Percentiles rank a stretch among this genome's conserved stretches.
Conservation (phyloP, 371 early-diverging fungal genomes). For the Homolaphlyctis polyrhiza region DNA sequence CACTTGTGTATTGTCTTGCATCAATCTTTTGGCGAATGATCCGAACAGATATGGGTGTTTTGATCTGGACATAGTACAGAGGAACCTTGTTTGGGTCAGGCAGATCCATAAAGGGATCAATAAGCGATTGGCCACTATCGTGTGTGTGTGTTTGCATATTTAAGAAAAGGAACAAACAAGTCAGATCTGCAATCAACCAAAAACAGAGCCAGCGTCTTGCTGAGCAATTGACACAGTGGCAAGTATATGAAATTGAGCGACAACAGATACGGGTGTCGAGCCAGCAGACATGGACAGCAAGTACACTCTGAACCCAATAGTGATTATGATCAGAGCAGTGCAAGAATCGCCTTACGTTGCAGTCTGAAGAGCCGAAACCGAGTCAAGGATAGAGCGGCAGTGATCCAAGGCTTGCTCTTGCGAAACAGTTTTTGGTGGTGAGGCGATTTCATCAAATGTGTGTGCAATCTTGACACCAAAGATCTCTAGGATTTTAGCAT, state of each 20-base stretch:
- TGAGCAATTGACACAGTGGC: no score
- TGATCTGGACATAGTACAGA: conserved; percentile 46
- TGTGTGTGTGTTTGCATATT: no score
- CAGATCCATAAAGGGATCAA: not conserved
- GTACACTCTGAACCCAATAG: no score
- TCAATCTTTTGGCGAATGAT: conserved; percentile 38
- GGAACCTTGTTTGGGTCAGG: not conserved
- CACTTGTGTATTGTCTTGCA: conserved; percentile 12
- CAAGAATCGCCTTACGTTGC: no score
- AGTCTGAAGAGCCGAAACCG: conserved; percentile 13
- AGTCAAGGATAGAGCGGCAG: not conserved
- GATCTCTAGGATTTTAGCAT: not conserved
- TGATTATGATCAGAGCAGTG: no score
- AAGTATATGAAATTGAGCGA: no score
- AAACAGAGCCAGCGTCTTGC: no score
- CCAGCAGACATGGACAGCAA: no score
- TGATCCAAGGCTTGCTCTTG: not conserved
- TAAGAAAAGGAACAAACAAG: no score
- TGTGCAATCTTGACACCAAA: not conserved
- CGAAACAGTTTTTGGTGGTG: not conserved
- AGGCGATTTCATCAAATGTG: not conserved
- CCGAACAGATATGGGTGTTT: conserved; percentile 74
- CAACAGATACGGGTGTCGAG: no score
- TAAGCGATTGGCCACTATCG: not conserved
- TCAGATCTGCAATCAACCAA: no score